Conservation (phyloP, 306 rosid species). For the Datisca glomerata region DNA sequence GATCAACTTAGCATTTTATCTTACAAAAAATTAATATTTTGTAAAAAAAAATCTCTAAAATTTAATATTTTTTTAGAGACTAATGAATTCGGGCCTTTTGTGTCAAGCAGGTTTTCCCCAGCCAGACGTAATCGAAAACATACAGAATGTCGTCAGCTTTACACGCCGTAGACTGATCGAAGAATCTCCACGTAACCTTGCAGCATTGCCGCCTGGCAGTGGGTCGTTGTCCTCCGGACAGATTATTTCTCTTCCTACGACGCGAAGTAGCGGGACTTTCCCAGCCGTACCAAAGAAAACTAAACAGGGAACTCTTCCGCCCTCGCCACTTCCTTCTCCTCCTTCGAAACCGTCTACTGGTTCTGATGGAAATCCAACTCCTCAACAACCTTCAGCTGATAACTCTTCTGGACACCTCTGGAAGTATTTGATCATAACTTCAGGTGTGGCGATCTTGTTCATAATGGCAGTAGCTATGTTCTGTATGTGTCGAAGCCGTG, state of each 20-base stretch:
- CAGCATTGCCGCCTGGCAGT: constrained; percentile 43
- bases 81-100: constrained; percentile 7
- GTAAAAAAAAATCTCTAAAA: no score
- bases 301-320: constrained; percentile 21
- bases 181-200: constrained; percentile 53
- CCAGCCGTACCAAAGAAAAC: constrained; percentile 45
- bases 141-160: constrained; percentile 11
- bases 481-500: constrained; percentile 53
- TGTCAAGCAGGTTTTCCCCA: constrained; percentile 29
- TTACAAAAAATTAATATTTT: neutral
- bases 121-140: constrained; percentile 14
- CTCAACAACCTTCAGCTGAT: constrained; percentile 3
- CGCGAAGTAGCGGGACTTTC: constrained; percentile 61
- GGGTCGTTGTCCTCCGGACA: constrained; percentile 16
- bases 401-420: constrained; percentile 25
- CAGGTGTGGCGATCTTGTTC: constrained; percentile 28
- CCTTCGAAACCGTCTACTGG: constrained; percentile 4
- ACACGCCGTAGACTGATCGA: constrained; percentile 61
- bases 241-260: constrained; percentile 30
- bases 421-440: constrained; percentile 30
- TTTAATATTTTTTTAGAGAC: no score
- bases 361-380: constrained; percentile 14
- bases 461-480: constrained; percentile 25
- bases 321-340: constrained; percentile 17
- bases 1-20: neutral